Percentiles rank a stretch among this genome's conserved stretches.
phyloP scores from a whole-genome alignment of 2,329 filamentous ascomycete genomes.

The Fusarium agapanthi region DNA sequence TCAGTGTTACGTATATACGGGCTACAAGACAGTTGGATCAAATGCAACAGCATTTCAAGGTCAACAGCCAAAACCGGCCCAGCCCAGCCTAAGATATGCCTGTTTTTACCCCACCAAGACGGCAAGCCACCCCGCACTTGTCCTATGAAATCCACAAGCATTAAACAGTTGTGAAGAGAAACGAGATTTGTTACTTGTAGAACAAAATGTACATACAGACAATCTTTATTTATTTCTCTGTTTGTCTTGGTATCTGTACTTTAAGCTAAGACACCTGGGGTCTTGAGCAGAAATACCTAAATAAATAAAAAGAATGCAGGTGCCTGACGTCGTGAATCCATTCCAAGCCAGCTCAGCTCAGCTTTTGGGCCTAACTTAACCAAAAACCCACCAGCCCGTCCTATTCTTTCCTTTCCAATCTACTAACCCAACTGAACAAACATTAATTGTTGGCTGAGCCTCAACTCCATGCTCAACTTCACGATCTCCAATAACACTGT shows the following conservation, averaged over 20 bases:
- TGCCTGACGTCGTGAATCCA: conserved; percentile 28
- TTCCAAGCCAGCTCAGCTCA: conserved; percentile 24
- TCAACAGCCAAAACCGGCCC: conserved; percentile 9
- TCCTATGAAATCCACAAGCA: conserved; percentile 6
- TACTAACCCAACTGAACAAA: background rate
- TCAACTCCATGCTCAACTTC: conserved; percentile 32
- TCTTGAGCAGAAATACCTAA: background rate
- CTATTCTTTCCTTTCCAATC: conserved; percentile 16
- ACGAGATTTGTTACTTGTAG: conserved; percentile 14
- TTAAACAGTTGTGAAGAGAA: background rate
- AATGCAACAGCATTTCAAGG: background rate
- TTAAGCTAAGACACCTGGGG: background rate
- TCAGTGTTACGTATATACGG: background rate
- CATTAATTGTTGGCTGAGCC: background rate
- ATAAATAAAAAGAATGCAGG: background rate
- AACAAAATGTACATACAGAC: background rate
- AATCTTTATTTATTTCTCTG: background rate
- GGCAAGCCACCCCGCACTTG: conserved; percentile 40
- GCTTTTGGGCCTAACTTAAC: conserved; percentile 11
- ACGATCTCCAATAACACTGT: conserved; percentile 19
- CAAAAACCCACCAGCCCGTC: conserved; percentile 25
- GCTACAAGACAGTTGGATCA: background rate
- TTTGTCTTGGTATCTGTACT: background rate
- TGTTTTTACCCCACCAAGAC: conserved; percentile 33
- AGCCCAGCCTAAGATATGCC: background rate